phyloP scores from a whole-genome alignment of 805 yeast species.

The Saturnispora ahearnii region DNA sequence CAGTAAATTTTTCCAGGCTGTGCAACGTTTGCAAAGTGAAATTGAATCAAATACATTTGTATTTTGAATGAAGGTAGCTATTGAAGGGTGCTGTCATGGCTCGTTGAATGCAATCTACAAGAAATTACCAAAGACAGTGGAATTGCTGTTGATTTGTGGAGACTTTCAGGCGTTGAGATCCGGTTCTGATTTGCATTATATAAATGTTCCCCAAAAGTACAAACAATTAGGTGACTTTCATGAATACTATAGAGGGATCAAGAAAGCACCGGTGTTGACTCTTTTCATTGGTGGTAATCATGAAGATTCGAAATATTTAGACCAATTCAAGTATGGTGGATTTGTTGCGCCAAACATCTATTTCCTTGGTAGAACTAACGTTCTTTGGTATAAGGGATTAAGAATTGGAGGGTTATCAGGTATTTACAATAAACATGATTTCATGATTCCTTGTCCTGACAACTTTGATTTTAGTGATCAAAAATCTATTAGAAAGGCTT shows the following conservation, averaged over 20 bases:
- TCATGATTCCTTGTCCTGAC: constrained; percentile 29
- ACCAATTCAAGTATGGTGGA: constrained; percentile 75
- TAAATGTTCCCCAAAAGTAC: constrained; percentile 77
- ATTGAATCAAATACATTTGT: not conserved
- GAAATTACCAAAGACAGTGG: constrained; percentile 29
- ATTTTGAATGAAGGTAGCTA: constrained; percentile 38
- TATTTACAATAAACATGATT: constrained; percentile 52
- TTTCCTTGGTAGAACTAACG: constrained; percentile 72
- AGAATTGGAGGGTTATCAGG: constrained; percentile 81
- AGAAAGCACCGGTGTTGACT: constrained; percentile 65
- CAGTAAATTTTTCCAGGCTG: not conserved
- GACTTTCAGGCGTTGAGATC: constrained; percentile 81
- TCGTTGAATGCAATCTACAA: constrained; percentile 52
- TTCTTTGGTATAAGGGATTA: constrained; percentile 65
- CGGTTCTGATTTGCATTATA: constrained; percentile 51
- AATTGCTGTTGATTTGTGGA: constrained; percentile 72
- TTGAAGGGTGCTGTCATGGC: constrained; percentile 92
- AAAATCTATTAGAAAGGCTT: constrained; percentile 45
- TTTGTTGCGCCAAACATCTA: constrained; percentile 88
- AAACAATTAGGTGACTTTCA: constrained; percentile 70
- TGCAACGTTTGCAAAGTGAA: not conserved
- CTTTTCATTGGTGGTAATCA: constrained; percentile 93
- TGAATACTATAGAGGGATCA: constrained; percentile 52
- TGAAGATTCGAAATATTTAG: constrained; percentile 73
- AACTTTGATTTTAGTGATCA: constrained; percentile 35